Evolutionary conservation across 2,329 filamentous ascomycete species (phyloP), one percentile per base, ranked within the genome.

Genomic region (Cryphonectria carpinicola): DNA sequence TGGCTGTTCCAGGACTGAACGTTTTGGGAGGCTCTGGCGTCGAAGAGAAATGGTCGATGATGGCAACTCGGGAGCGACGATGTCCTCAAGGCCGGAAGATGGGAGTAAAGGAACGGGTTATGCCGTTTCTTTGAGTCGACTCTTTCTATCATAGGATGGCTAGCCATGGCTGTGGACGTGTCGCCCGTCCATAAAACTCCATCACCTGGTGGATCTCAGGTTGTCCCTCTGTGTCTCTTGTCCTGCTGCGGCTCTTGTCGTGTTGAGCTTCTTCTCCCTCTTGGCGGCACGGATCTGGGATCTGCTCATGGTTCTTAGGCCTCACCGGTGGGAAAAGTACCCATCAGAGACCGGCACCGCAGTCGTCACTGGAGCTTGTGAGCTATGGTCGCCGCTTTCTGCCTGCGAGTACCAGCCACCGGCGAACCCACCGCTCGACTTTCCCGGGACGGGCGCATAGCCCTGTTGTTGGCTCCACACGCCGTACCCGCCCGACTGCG

Each of bases 391-490:
- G 25, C 25, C 68, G 32, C 56, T 63, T 11, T 54, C 70, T 52
- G 60, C 37, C 17, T 72, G 64, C 19, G 68, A 58, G 32, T 70
- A 70, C 70, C 70, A 72, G 43, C 61, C 43, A 4, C 70, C 70
- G 61, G 54, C 25, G 56, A 67, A 72, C 41, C 60, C 61, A 32
- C 65, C 70, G 39, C 66, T 66, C 25, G 65, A 63, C 52, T 67
- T 72, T 19, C 46, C 11, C 54, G 67, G 61, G 37, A 62, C 43
- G 37, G 67, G 68, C 5, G 66, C 68, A 35, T 64, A 65, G n/a
- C 62, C 52, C 4, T 54, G 58, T 14, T 54, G 58, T 14, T 68
- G 66, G 61, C 61, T 56, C 70, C 70, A 72, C 8, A 32, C 37
- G 62, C 68, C 65, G 7, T 67, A 72, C 10, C 68, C 63, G 14